Conservation (phyloP, 768 basidiomycete genomes). For the Hygrocybe punicea region DNA sequence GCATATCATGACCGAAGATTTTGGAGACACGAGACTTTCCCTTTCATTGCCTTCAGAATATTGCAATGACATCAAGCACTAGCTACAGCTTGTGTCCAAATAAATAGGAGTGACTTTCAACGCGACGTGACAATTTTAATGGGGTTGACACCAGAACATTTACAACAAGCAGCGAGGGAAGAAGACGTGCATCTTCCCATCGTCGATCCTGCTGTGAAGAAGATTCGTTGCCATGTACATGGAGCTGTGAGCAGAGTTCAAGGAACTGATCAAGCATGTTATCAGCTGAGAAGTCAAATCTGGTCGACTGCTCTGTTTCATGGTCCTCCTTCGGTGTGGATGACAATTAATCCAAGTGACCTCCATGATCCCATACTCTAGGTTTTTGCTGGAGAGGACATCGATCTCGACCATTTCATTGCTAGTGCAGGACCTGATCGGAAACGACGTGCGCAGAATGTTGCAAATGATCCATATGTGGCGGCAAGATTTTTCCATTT, state of each 20-base stretch:
- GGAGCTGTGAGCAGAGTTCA: slow-evolving; percentile 21
- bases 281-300: slow-evolving; percentile 28
- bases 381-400: slow-evolving; percentile 41
- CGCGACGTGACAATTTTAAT: slow-evolving; percentile 18
- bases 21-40: slow-evolving; percentile 26
- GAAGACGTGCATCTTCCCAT: slow-evolving; percentile 22
- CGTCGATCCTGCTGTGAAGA: slow-evolving; percentile 26
- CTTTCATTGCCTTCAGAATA: slow-evolving; percentile 28
- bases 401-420: slow-evolving; percentile 41
- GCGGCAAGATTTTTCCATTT: slow-evolving; percentile 41
- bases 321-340: slow-evolving; percentile 39
- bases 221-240: too few relatives aligned
- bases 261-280: slow-evolving; percentile 34
- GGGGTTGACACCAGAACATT: slow-evolving; percentile 25
- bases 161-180: slow-evolving; percentile 34
- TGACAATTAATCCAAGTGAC: slow-evolving; percentile 44
- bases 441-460: slow-evolving; percentile 17
- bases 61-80: slow-evolving; percentile 24
- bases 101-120: slow-evolving; percentile 34
- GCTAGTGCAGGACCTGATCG: slow-evolving; percentile 22
- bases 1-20: slow-evolving; percentile 28
- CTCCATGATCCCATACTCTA: slow-evolving; percentile 44
- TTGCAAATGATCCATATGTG: slow-evolving; percentile 41
- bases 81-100: slow-evolving; percentile 22
- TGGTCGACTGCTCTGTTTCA: slow-evolving; percentile 33